phyloP scores from a whole-genome alignment of 805 yeast species.

The Wickerhamomyces rabaulensis region DNA sequence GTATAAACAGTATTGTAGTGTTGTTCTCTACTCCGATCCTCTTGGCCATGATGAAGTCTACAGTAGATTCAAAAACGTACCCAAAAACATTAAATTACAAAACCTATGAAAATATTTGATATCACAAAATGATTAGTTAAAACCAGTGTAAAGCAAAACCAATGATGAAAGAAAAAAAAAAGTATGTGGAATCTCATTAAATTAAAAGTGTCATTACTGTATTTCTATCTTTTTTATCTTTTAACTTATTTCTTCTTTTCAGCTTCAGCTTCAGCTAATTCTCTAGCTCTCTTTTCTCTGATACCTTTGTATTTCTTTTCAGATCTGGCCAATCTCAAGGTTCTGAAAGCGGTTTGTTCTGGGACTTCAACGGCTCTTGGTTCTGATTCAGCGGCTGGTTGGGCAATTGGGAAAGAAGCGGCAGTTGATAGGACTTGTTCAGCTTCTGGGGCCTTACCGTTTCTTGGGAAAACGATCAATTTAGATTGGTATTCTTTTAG shows the following conservation, averaged over 20 bases:
- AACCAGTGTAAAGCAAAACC: neutral
- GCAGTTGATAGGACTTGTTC: constrained; percentile 70
- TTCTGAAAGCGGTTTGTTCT: constrained; percentile 35
- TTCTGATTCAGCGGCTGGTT: constrained; percentile 63
- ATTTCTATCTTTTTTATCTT: constrained; percentile 74
- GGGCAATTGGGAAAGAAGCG: constrained; percentile 88
- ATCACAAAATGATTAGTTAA: neutral
- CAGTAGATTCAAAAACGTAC: neutral
- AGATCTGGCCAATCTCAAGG: constrained; percentile 81
- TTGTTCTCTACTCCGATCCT: no score
- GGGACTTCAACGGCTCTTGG: constrained; percentile 81
- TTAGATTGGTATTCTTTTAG: constrained; percentile 93
- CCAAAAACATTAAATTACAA: neutral
- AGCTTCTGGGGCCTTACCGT: constrained; percentile 76
- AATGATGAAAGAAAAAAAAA: neutral
- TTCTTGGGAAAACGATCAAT: constrained; percentile 93
- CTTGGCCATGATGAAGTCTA: no score
- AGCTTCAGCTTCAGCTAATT: constrained; percentile 98
- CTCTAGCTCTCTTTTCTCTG: constrained; percentile 95
- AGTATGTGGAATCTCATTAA: neutral
- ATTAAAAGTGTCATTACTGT: neutral
- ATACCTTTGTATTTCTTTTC: constrained; percentile 87
- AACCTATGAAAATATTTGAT: neutral
- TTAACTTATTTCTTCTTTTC: constrained; percentile 93
- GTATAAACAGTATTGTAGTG: neutral